Conservation (phyloP, 2,329 filamentous ascomycete species). For the Catunica adiposa region DNA sequence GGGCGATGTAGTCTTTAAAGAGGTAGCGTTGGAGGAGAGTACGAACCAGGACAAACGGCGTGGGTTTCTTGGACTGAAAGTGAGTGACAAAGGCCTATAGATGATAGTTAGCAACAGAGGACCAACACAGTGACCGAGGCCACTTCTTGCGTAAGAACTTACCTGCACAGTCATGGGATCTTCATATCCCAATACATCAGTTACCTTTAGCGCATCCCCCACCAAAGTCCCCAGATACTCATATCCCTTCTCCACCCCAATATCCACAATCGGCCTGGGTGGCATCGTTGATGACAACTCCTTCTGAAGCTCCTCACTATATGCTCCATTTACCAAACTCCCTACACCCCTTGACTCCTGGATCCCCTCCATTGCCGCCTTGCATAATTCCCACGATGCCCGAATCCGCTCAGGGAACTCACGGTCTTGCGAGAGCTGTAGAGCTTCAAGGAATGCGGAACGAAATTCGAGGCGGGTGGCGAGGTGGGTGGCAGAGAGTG, state of each 20-base stretch:
- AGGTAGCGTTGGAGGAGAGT: conserved; percentile 63
- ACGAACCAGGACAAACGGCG: conserved; percentile 70
- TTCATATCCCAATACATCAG: conserved; percentile 48
- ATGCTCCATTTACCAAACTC: conserved; percentile 54
- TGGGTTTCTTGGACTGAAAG: conserved; percentile 64
- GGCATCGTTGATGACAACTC: conserved; percentile 85
- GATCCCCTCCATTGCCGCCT: not conserved
- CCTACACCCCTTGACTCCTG: conserved; percentile 28
- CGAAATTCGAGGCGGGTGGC: conserved; percentile 48
- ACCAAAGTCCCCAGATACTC: conserved; percentile 53
- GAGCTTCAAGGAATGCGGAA: conserved; percentile 40
- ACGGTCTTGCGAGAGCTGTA: conserved; percentile 31
- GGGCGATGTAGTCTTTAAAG: conserved; percentile 52
- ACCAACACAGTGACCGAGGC: not conserved
- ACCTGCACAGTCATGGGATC: conserved; percentile 57
- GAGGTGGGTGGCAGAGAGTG: conserved; percentile 9
- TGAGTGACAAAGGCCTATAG: conserved; percentile 52
- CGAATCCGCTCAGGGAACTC: conserved; percentile 13
- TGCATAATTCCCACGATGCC: not conserved
- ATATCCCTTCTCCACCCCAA: conserved; percentile 56
- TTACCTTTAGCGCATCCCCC: conserved; percentile 52
- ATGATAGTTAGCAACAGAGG: not conserved
- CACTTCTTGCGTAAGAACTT: too few species aligned
- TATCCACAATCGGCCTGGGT: conserved; percentile 70
- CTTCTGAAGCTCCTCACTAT: conserved; percentile 82